Base-by-base conservation (phyloP, 257 asterid species). In the Gynochthodes officinalis region DNA sequence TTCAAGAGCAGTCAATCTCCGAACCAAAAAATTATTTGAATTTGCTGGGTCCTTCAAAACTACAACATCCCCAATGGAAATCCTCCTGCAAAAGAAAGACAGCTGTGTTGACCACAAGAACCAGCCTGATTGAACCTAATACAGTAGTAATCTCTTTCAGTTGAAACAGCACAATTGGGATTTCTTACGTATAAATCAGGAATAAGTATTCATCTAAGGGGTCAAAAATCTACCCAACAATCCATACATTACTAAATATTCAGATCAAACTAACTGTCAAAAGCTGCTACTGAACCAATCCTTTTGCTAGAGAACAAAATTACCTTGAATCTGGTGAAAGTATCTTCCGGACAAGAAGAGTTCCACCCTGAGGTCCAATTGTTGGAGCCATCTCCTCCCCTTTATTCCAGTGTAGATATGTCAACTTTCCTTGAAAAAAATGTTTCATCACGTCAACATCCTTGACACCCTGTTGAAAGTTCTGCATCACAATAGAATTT, bases 341-440 rank as follows among this genome's bases (percentile, higher is more conserved):
- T 75, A 94, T 76, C 85, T 89, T 94, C 54, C 98, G 85, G 66
- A 91, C 97, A 61, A 94, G 98, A 78, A 91, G 90, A 64, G 97
- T 91, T 77, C 90, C 93, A 49, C 89, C 89, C 74, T 77, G 82
- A 59, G 81, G 28, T 76, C 94, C 92, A 59, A 89, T 69, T 43
- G 84, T 74, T 54, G 98, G 96, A 48, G 86, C 85, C 96, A 89
- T 93, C 80, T 89, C 95, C 79, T 83, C 86, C 75, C 96, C 98
- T 83, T 89, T 89, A 80, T 79, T 84, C 86, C 87, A 87, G 67
- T 87, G 96, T 84, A 87, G 43, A 76, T 73, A 91, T 25, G 99
- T 94, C 82, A 94, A 69, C 76, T 77, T 94, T 63, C 95, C 97
- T 74, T 81, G 86, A 76, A 86, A 65, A 40, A 93, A 76, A 72